Conservation (phyloP, 2,329 filamentous ascomycete species). For the Aspergillus fumigatus region DNA sequence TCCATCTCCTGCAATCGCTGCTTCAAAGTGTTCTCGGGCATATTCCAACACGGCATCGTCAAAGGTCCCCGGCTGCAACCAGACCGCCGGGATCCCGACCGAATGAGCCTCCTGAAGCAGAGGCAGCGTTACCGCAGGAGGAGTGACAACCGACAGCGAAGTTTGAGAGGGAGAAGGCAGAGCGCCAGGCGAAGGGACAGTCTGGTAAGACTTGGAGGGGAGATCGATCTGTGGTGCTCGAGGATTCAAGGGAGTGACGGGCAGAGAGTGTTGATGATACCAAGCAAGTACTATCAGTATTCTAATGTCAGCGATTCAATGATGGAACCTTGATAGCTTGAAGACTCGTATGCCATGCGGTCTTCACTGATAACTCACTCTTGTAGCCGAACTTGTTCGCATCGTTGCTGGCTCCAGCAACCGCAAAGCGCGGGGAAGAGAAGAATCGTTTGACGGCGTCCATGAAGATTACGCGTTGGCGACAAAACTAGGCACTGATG, state of each 20-base stretch:
- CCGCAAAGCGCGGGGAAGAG: constrained; percentile 72
- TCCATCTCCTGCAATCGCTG: constrained; percentile 62
- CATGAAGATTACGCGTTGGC: constrained; percentile 15
- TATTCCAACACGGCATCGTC: constrained; percentile 69
- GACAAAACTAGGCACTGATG: constrained; percentile 8
- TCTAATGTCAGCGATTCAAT: not conserved
- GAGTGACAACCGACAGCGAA: constrained; percentile 81
- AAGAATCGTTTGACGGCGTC: constrained; percentile 72
- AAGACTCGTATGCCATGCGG: not conserved
- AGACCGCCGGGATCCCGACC: constrained; percentile 69
- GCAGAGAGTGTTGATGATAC: constrained; percentile 74
- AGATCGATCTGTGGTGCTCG: constrained; percentile 61
- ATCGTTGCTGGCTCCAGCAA: constrained; percentile 85
- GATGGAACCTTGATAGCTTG: not conserved
- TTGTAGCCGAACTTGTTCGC: constrained; percentile 83
- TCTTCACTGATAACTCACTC: constrained; percentile 48
- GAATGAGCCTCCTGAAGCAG: constrained; percentile 73
- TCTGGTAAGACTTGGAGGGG: constrained; percentile 53
- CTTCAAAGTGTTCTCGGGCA: constrained; percentile 64
- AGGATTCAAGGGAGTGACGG: constrained; percentile 81
- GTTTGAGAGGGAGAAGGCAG: constrained; percentile 66
- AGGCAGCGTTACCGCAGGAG: constrained; percentile 68
- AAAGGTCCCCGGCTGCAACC: constrained; percentile 88
- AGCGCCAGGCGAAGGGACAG: constrained; percentile 60
- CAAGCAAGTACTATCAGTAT: constrained; percentile 69